phyloP scores from a whole-genome alignment of 805 yeast species.

The Lipomyces sp. region DNA sequence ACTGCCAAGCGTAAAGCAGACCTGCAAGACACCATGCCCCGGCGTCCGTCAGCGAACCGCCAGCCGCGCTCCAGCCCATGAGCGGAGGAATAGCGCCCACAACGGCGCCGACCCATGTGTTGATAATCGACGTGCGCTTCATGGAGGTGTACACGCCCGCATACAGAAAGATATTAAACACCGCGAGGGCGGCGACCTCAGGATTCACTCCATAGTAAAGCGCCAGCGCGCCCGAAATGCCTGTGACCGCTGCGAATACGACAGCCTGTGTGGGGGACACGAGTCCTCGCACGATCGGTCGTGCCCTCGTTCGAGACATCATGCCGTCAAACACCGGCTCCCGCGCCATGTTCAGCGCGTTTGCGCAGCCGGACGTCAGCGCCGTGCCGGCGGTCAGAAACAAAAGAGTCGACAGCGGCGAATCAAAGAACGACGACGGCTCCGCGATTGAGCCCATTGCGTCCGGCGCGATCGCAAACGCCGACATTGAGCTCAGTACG shows the following conservation, averaged over 20 bases:
- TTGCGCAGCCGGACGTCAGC: conserved; percentile 87
- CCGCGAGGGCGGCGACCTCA: conserved; percentile 78
- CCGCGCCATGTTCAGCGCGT: conserved; percentile 95
- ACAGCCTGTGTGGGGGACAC: conserved; percentile 75
- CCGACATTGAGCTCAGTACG: conserved; percentile 86
- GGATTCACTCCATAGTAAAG: conserved; percentile 81
- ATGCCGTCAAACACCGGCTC: conserved; percentile 84
- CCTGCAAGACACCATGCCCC: conserved; percentile 95
- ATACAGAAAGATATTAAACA: conserved; percentile 73
- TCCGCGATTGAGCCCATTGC: conserved; percentile 41
- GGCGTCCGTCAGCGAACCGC: conserved; percentile 52
- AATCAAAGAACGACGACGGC: conserved; percentile 3
- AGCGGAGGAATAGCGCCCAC: conserved; percentile 98
- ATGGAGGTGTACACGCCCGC: conserved; percentile 89
- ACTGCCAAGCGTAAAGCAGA: conserved; percentile 93
- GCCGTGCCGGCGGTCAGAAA: conserved; percentile 82
- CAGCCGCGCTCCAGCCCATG: conserved; percentile 98
- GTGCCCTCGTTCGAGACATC: conserved; percentile 81
- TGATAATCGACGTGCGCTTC: conserved; percentile 76
- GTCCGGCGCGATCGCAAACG: conserved; percentile 87
- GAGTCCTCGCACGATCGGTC: conserved; percentile 87
- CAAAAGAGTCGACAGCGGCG: conserved; percentile 50
- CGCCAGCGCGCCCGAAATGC: conserved; percentile 64
- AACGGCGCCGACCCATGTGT: conserved; percentile 99
- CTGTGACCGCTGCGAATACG: conserved; percentile 71